Base-by-base conservation (phyloP, 345 rosid genomes). In the Rhodomyrtus tomentosa region DNA sequence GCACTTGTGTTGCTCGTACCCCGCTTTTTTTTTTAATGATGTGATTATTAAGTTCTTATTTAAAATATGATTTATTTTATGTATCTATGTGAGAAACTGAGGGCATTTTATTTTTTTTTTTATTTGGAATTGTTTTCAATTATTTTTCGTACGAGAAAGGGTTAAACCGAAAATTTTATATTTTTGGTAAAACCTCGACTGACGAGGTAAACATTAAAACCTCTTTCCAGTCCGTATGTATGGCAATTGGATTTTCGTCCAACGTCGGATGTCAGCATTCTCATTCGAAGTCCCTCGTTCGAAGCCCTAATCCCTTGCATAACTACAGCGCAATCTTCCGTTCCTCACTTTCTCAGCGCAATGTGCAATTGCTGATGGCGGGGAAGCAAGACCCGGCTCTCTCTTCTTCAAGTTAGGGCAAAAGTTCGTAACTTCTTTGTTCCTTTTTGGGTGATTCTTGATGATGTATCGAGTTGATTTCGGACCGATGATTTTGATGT, bases 181-280 rank as follows among this genome's bases (percentile, higher is more conserved):
- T n/a, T 38, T 40, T 45, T 8, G 49, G 1, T 45, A 45, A 45
- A 8, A 8, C 49, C 10, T 45, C 49, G 10, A 45, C 49, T 45
- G 49, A 9, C 50, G 50, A 48, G 50, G 50, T 0, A 48, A 11
- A 10, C 50, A 48, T 11, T 15, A 15, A 50, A 29, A 15, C 24
- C 24, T 1, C 2, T n/a, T n/a, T n/a, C n/a, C n/a, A 4, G 42
- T 0, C 18, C 18, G 1, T 62, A 68, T 32, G 32, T n/a, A n/a
- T n/a, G n/a, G 45, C 76, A 5, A 32, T 7, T 10, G n/a, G n/a
- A 8, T 8, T 54, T 54, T 7, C n/a, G 0, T 3, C 36, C 76
- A 4, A 0, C 0, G 0, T 38, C 24, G 24, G 8, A 9, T 1
- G 12, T 62, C 76, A 68, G 76, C 25, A 68, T 24, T 1, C 0